phyloP scores from a whole-genome alignment of 192 early-diverging fungal species.

The Entomortierella parvispora region DNA sequence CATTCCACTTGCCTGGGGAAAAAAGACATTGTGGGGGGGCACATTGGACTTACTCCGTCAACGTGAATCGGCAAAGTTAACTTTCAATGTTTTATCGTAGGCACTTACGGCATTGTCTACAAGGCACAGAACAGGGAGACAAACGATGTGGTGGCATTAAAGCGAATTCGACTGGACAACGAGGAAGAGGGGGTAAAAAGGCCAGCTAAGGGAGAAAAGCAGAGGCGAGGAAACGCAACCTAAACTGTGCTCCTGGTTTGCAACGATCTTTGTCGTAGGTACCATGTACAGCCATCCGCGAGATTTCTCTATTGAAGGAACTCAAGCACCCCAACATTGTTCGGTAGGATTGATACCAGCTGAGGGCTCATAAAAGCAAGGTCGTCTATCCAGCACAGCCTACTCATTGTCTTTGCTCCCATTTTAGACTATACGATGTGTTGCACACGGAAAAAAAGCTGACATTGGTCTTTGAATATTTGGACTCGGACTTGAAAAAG shows the following conservation, averaged over 20 bases:
- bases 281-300: constrained; percentile 87
- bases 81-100: no score
- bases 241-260: no score
- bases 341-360: constrained; percentile 57
- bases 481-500: constrained; percentile 99
- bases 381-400: background rate
- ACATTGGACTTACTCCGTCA: no score
- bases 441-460: constrained; percentile 97
- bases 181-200: constrained; percentile 90
- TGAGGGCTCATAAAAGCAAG: background rate
- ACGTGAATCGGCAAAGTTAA: no score
- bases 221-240: no score
- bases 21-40: no score
- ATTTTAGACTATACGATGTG: constrained; percentile 90
- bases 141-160: constrained; percentile 97
- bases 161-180: constrained; percentile 91
- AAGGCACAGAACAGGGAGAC: constrained; percentile 97
- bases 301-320: constrained; percentile 88
- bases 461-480: constrained; percentile 97
- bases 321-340: constrained; percentile 88
- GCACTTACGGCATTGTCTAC: constrained; percentile 99
- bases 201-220: no score
- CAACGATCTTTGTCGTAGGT: no score
- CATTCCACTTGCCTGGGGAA: no score
- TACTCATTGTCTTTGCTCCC: background rate